Evolutionary conservation across 208 protist species (phyloP), one percentile per base, ranked within the genome.

Genomic region (Acanthamoeba royreba): DNA sequence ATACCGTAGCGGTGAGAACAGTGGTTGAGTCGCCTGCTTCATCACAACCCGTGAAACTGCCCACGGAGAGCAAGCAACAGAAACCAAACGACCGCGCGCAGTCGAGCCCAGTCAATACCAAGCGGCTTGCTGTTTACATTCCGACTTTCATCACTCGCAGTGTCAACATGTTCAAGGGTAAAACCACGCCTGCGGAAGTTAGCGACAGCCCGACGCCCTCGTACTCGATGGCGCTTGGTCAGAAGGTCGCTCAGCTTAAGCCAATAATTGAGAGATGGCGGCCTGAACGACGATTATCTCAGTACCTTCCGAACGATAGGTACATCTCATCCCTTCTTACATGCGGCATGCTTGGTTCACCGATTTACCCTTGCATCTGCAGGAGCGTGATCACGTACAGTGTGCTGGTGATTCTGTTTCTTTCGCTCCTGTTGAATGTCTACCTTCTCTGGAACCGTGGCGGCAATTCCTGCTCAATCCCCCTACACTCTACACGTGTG

Each of bases 301-400:
- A n/a, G 9, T 81, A 81, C 35, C 69, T 81, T 9, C 69, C 69
- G 22, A 81, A 81, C 38, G 69, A 81, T 25, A 4, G 69, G 69
- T 81, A n/a, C 69, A 28, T 66, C 9, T 66, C 3, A 4, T 5
- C 25, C 19, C 55, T 66, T 28, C 49, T 58, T 58, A 22, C 15
- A n/a, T 13, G 49, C 49, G 22, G 49, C 49, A 58, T 58, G n/a
- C n/a, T 58, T 58, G 22, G 13, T 58, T 13, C 15, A 22, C 22
- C 15, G 22, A 58, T 22, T 58, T 13, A 58, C 49, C 13, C 15
- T 13, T 22, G 49, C 49, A 22, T 58, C 22, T n/a, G 35, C 69
- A 81, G 69, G 40, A 81, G 69, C 38, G 69, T 81, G 9, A 81
- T 81, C 69, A 81, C 69, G 8, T 81, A 81, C 69, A 81, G 69